Percentiles rank a stretch among this genome's conserved stretches.
phyloP scores from a whole-genome alignment of 768 basidiomycete species.

The Auriculariales sp. region DNA sequence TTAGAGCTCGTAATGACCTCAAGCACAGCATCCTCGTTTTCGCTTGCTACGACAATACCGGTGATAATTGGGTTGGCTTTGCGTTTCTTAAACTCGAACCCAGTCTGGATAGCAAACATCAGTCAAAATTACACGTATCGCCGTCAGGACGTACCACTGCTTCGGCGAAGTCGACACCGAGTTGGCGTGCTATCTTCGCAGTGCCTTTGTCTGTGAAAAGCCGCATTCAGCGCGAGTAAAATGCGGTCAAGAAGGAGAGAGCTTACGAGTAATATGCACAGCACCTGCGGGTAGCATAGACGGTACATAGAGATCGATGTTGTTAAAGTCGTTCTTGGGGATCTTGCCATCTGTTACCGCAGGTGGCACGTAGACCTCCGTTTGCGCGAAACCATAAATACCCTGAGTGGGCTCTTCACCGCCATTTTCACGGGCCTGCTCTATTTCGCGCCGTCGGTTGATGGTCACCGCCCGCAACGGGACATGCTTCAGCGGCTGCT shows the following conservation, averaged over 20 bases:
- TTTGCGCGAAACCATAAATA: slow-evolving; percentile 73
- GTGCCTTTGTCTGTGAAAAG: slow-evolving; percentile 55
- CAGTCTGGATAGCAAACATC: slow-evolving; percentile 38
- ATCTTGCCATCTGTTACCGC: slow-evolving; percentile 80
- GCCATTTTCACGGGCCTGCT: slow-evolving; percentile 33
- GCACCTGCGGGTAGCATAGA: slow-evolving; percentile 88
- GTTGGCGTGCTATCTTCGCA: slow-evolving; percentile 73
- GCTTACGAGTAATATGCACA: slow-evolving; percentile 82
- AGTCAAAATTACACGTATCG: slow-evolving; percentile 1
- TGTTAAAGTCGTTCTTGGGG: slow-evolving; percentile 92
- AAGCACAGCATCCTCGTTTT: slow-evolving; percentile 56
- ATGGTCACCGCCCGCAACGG: slow-evolving; percentile 78
- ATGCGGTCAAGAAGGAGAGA: not conserved
- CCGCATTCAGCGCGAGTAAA: slow-evolving; percentile 7
- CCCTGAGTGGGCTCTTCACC: slow-evolving; percentile 67
- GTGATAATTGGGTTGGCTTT: slow-evolving; percentile 72
- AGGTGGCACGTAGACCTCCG: slow-evolving; percentile 61
- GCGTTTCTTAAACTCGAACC: slow-evolving; percentile 93
- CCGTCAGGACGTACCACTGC: slow-evolving; percentile 61
- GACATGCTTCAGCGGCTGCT: slow-evolving; percentile 80
- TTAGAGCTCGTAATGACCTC: slow-evolving; percentile 38
- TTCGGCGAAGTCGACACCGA: slow-evolving; percentile 85
- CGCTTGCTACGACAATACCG: slow-evolving; percentile 76
- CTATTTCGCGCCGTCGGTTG: slow-evolving; percentile 57
- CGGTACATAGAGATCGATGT: slow-evolving; percentile 89